Evolutionary conservation across 2,329 filamentous ascomycete genomes (phyloP).

Genomic region (Pezicula radicicola): DNA sequence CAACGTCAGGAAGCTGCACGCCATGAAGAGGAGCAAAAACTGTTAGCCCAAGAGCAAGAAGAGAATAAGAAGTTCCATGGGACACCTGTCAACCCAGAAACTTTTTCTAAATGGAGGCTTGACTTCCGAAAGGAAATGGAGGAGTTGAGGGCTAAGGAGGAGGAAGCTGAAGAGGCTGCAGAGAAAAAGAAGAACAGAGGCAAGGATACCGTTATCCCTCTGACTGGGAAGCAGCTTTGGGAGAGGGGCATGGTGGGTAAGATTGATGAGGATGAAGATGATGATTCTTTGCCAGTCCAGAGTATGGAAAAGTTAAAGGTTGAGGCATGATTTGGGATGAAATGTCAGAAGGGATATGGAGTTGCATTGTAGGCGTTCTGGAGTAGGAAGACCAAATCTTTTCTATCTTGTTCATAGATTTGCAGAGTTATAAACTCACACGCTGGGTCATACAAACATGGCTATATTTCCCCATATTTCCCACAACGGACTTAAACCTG

Average conservation of each 20-base stretch:
- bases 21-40: conserved; percentile 52
- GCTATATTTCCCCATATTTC: too few relatives aligned
- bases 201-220: conserved; percentile 68
- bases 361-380: conserved; percentile 15
- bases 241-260: conserved; percentile 69
- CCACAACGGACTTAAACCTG: too few relatives aligned
- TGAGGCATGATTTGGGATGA: conserved; percentile 35
- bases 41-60: conserved; percentile 69
- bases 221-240: conserved; percentile 77
- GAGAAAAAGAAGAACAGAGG: conserved; percentile 77
- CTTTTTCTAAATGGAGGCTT: conserved; percentile 79
- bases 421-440: neutral
- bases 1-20: conserved; percentile 66
- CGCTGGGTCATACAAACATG: too few relatives aligned
- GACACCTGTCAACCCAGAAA: conserved; percentile 80
- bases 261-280: conserved; percentile 64
- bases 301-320: conserved; percentile 72
- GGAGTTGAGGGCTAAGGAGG: conserved; percentile 63
- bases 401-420: neutral
- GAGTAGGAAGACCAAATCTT: neutral
- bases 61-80: conserved; percentile 98
- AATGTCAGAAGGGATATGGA: neutral
- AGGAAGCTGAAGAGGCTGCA: conserved; percentile 74
- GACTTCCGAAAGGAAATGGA: conserved; percentile 78
- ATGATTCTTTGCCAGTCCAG: conserved; percentile 52